Base-by-base conservation (phyloP, 495 filamentous ascomycete genomes). In the Tuber microsphaerosporum region DNA sequence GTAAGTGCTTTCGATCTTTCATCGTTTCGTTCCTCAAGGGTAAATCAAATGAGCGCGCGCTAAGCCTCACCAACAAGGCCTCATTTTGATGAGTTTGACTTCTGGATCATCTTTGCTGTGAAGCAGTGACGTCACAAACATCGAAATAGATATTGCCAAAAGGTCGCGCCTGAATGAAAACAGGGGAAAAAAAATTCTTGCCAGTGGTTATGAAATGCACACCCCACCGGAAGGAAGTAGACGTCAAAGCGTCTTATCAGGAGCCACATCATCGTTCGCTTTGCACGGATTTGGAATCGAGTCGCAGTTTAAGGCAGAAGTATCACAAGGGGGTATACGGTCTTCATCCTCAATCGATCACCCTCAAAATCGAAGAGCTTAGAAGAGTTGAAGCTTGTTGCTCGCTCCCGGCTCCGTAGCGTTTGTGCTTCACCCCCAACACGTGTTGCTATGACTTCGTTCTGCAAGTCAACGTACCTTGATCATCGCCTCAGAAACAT, bases 401-500 rank as follows among this genome's bases (percentile, higher is more conserved):
- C 80, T 79, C 71, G 73, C 71, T 82, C 79, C 77, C 77, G 73
- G 81, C 75, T 80, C 77, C 79, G 80, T 78, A 82, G 75, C 77
- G 69, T 82, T 80, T 76, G 81, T 79, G 77, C 88, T 88, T 84
- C 87, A 74, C 79, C 76, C 79, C 71, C 77, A 71, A 74, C 75
- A 81, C 76, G 81, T 76, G 71, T 74, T 74, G 76, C 76, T 82
- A 76, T 78, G 81, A 80, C 79, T 79, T 79, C 68, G 76, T 81
- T 82, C 76, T 82, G 78, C 81, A 82, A 82, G 56, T 91, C 90
- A 93, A 98, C 95, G 94, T 99, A 99, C 95, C 96, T 98, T 97
- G 87, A 99, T 94, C 90, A 93, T 92, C 85, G 83, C 86, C 87
- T 97, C 95, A 86, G 89, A 91, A 85, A 99, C 93, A 91, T 99